These are phyloP conservation scores for Phytophthora palmivora DNA, from an alignment of 352 stramenopile species.

Conservation along the genomic window DNA sequence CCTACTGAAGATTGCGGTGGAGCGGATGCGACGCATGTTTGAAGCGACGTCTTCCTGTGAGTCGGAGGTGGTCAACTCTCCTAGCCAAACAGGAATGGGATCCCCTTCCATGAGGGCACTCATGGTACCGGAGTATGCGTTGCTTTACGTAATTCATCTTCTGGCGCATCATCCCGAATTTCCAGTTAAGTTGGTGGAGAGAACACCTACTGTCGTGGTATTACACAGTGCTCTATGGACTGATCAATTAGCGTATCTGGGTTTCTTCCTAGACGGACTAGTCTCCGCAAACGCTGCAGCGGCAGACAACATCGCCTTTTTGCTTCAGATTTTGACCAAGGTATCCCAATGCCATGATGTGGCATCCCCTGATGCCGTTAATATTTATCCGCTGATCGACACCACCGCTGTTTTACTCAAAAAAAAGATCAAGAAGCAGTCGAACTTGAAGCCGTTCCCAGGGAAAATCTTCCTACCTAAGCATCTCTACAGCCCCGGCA, in stretches of 20 bases:
- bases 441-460: slow-evolving; percentile 83
- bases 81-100: slow-evolving; percentile 8
- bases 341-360: slow-evolving; percentile 78
- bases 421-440: slow-evolving; percentile 88
- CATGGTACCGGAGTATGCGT: slow-evolving; percentile 84
- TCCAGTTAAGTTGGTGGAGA: slow-evolving; percentile 47
- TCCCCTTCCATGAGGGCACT: slow-evolving; percentile 46
- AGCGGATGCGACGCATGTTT: slow-evolving; percentile 83
- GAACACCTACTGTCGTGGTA: slow-evolving; percentile 33
- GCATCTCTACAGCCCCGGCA: slow-evolving; percentile 56
- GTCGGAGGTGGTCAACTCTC: slow-evolving; percentile 21
- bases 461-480: slow-evolving; percentile 87
- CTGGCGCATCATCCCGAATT: slow-evolving; percentile 82
- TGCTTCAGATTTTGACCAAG: slow-evolving; percentile 85
- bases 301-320: slow-evolving; percentile 86
- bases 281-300: slow-evolving; percentile 59
- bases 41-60: slow-evolving; percentile 52
- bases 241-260: slow-evolving; percentile 60
- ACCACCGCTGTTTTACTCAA: slow-evolving; percentile 65
- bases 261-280: slow-evolving; percentile 79
- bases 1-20: slow-evolving; percentile 60
- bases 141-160: slow-evolving; percentile 87
- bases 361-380: slow-evolving; percentile 38
- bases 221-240: slow-evolving; percentile 59
- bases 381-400: slow-evolving; percentile 76